Evolutionary conservation across 2,329 filamentous ascomycete species (phyloP), one percentile per base, ranked within the genome.

Genomic region (Rhinocladiella similis): DNA sequence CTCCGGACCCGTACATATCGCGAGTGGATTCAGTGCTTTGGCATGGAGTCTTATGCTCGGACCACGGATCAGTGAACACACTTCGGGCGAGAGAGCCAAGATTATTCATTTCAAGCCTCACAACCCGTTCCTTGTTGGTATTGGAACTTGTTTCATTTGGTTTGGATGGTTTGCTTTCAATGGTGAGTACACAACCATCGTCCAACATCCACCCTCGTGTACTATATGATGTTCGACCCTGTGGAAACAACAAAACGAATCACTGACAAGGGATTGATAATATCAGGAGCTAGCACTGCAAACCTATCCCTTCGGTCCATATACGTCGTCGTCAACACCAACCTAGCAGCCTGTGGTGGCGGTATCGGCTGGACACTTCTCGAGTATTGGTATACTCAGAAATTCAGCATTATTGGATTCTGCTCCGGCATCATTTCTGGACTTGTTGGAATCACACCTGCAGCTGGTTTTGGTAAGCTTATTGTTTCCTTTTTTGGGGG

Each of bases 151-250:
- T 0, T 60, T 76, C 20, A 74, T 77, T 33, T 76, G 73, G 69
- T 73, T 73, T 74, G 61, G 61, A 18, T 96, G 91, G 91, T 94
- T 96, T 68, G 91, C 91, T 48, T 96, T 96, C 84, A 96, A 96
- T 67, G 90, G 89, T 51, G 90, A 22, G 60, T 52, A 35, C 14
- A 7, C 29, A 7, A 7, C 14, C 7, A 35, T 14, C 14, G 29
- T n/a, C n/a, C n/a, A n/a, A n/a, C n/a, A 35, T 35, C 29, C 29
- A 7, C 14, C 29, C 35, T 16, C 13, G 13, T 16, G 13, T 38
- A 14, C n/a, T 38, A 16, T 38, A 13, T 38, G 5, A 5, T 16
- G 20, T 47, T 47, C n/a, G n/a, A n/a, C n/a, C n/a, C n/a, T n/a
- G n/a, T n/a, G n/a, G n/a, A n/a, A n/a, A n/a, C n/a, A n/a, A n/a